Conservation (phyloP, 1,284 basidiomycete genomes). For the Tylopilus sp. region DNA sequence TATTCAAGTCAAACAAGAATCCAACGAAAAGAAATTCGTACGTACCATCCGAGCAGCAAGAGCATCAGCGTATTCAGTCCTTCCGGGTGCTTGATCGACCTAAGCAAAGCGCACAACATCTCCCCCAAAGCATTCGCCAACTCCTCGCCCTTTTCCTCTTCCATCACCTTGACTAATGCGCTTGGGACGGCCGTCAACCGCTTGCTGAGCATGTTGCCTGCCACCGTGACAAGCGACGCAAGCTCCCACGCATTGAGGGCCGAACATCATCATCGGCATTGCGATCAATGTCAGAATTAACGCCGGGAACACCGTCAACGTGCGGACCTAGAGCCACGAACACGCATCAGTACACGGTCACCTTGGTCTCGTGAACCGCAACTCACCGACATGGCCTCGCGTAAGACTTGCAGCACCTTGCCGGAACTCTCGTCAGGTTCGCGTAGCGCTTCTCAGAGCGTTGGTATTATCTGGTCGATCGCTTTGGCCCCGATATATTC, state of each 20-base stretch:
- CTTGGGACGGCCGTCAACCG: conserved; percentile 82
- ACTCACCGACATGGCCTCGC: conserved; percentile 94
- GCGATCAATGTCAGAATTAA: conserved; percentile 93
- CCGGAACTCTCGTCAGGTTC: conserved; percentile 92
- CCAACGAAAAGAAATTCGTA: conserved; percentile 40
- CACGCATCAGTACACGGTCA: neutral
- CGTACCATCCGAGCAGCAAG: conserved; percentile 87
- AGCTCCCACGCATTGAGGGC: conserved; percentile 88
- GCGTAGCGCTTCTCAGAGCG: conserved; percentile 91
- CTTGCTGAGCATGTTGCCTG: conserved; percentile 90
- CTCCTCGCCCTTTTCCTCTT: conserved; percentile 77
- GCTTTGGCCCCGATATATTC: conserved; percentile 91
- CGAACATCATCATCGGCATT: conserved; percentile 90
- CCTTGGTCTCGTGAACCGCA: neutral
- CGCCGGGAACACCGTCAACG: conserved; percentile 94
- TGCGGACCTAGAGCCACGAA: conserved; percentile 73
- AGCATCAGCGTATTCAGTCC: conserved; percentile 92
- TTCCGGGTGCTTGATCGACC: conserved; percentile 85
- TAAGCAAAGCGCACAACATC: conserved; percentile 79
- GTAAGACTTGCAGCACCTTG: conserved; percentile 94
- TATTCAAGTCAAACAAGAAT: neutral
- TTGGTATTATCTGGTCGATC: conserved; percentile 98
- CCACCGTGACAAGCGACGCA: conserved; percentile 92
- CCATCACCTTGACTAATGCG: conserved; percentile 79
- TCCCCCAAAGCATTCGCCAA: conserved; percentile 79